Evolutionary conservation across 2,329 filamentous ascomycete genomes (phyloP).

Genomic region (Amauroascus verrucosus): DNA sequence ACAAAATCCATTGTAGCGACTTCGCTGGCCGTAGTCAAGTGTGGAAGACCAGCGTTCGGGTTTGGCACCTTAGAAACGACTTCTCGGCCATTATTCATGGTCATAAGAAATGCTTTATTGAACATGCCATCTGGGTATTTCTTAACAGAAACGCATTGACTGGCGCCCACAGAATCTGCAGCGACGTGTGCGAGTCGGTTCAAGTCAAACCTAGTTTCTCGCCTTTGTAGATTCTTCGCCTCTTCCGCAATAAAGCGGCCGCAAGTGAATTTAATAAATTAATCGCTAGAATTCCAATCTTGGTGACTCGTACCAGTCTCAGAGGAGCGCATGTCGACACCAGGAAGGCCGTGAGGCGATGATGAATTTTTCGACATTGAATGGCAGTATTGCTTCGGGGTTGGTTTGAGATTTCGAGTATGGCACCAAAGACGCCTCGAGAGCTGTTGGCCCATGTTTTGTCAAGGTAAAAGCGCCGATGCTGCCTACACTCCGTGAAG

Average conservation of each 20-base stretch:
- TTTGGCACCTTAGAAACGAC: constrained; percentile 12
- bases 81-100: constrained; percentile 12
- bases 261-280: constrained; percentile 25
- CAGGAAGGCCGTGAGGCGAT: constrained; percentile 8
- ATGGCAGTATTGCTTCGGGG: background rate
- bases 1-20: constrained; percentile 19
- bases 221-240: constrained; percentile 18
- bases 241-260: constrained; percentile 24
- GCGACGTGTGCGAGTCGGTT: constrained; percentile 26
- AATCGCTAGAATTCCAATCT: constrained; percentile 24
- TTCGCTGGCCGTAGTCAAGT: constrained; percentile 18
- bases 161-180: constrained; percentile 23
- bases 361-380: constrained; percentile 9
- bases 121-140: constrained; percentile 17
- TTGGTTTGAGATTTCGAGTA: background rate
- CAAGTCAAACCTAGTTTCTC: constrained; percentile 25
- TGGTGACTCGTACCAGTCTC: constrained; percentile 18
- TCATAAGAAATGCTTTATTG: constrained; percentile 20
- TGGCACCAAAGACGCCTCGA: background rate
- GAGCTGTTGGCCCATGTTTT: background rate
- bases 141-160: constrained; percentile 24
- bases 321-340: constrained; percentile 13
- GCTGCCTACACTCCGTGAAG: no score
- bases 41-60: constrained; percentile 9
- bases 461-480: background rate